A percentile compares a stretch with the other conserved stretches of the same genome.
Conservation (phyloP, 768 basidiomycete genomes). For the Agaricus blazei region DNA sequence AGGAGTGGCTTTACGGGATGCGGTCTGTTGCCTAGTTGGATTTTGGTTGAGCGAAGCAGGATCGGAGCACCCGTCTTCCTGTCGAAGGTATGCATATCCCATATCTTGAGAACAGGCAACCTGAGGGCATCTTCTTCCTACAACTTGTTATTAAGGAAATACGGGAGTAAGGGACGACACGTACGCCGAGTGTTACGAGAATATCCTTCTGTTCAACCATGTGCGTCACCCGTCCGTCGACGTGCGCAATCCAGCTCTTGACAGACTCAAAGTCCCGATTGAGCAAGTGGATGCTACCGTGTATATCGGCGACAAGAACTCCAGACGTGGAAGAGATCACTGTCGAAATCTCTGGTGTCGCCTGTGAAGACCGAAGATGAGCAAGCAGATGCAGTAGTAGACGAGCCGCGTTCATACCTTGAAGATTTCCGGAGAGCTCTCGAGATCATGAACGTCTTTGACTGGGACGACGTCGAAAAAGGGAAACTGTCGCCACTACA, state of each 20-base stretch:
- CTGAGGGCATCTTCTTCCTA: slow-evolving; percentile 74
- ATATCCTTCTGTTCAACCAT: slow-evolving; percentile 79
- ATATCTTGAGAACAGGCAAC: slow-evolving; percentile 76
- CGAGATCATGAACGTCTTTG: slow-evolving; percentile 75
- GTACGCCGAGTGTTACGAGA: slow-evolving; percentile 84
- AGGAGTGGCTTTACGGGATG: slow-evolving; percentile 53
- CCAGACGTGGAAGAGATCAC: slow-evolving; percentile 60
- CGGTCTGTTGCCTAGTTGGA: slow-evolving; percentile 71
- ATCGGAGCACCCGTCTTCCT: slow-evolving; percentile 57
- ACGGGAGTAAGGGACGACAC: slow-evolving; percentile 22
- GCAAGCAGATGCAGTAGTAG: neutral
- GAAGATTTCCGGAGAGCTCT: slow-evolving; percentile 72
- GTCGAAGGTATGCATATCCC: slow-evolving; percentile 75
- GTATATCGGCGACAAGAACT: slow-evolving; percentile 77
- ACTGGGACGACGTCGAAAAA: slow-evolving; percentile 83
- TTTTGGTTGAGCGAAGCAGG: slow-evolving; percentile 69
- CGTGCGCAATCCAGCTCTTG: slow-evolving; percentile 77
- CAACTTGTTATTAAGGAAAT: neutral
- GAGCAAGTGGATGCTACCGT: slow-evolving; percentile 76
- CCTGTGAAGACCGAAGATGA: slow-evolving; percentile 24
- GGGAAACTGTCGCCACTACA: slow-evolving; percentile 81
- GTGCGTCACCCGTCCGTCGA: slow-evolving; percentile 77
- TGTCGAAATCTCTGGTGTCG: slow-evolving; percentile 69
- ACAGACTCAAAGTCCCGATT: slow-evolving; percentile 68
- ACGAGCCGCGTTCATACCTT: slow-evolving; percentile 37